Base-by-base conservation (phyloP, 345 rosid species). In the Erucastrum elatum region DNA sequence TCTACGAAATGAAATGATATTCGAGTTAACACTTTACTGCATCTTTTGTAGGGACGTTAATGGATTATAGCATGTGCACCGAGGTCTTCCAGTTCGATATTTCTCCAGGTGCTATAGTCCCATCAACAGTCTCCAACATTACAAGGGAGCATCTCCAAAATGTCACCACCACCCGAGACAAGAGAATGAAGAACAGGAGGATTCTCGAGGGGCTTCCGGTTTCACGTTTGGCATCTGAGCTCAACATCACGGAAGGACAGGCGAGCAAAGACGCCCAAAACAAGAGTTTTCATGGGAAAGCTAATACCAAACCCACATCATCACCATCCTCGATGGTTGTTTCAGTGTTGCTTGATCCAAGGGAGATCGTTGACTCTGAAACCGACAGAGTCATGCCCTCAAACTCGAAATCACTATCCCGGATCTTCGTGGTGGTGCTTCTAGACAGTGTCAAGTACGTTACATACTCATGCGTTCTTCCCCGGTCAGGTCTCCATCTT, bases 401-500 rank as follows among this genome's bases (percentile, higher is more conserved):
- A 64, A 75, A 89, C 15, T 44, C 79, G 7, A 80, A 91, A 82
- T 85, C 97, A 2, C 89, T 90, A 10, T 87, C 99, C 26, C 85
- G 96, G 77, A 88, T 95, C 31, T 95, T 93, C 60, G 97, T 95
- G n/a, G 99, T 93, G 60, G 97, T 95, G 74, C 98, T 95, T 27
- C 26, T 91, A 8, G 99, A 95, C 82, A 86, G 96, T 39, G 89
- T 93, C 67, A 95, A 95, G 84, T 93, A 95, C 21, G 96, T 93
- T 75, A 95, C 99, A 2, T 95, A 95, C 79, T 95, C 98, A 0
- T 95, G 98, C 58, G 86, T 83, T 74, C 93, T 95, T 81, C 99
- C 98, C 0, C 88, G 86, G 2, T 67, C 88, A 2, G 88, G 93
- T 63, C 87, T 83, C 62, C 94, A 90, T 72, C 74, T 91, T 1